phyloP scores from a whole-genome alignment of 352 stramenopile species.

The Hyphochytrium catenoides region DNA sequence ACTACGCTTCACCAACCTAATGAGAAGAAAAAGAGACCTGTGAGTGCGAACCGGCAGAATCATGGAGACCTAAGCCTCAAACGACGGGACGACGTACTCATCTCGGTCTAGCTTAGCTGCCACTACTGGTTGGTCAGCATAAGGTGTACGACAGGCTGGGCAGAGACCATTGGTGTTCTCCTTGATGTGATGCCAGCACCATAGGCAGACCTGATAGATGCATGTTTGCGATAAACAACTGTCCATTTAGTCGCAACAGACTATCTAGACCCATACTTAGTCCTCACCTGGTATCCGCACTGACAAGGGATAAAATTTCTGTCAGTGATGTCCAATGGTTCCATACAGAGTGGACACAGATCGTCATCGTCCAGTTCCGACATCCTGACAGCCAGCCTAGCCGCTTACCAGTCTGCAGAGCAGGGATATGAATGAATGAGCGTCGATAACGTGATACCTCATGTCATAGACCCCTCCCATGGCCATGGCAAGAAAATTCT shows the following conservation, averaged over 20 bases:
- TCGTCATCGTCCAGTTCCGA: slow-evolving; percentile 50
- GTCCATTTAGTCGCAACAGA: neutral
- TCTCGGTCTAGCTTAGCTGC: slow-evolving; percentile 77
- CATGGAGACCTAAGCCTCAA: neutral
- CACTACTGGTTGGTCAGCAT: slow-evolving; percentile 64
- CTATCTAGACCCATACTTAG: slow-evolving; percentile 3
- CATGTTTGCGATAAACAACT: neutral
- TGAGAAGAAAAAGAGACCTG: too few relatives aligned
- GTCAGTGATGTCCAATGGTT: slow-evolving; percentile 94
- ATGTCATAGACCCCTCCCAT: too few relatives aligned
- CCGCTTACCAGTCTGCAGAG: too few relatives aligned
- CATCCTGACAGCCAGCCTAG: too few relatives aligned
- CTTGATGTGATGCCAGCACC: slow-evolving; percentile 98
- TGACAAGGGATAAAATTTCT: slow-evolving; percentile 95
- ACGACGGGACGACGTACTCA: slow-evolving; percentile 25
- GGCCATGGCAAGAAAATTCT: too few relatives aligned
- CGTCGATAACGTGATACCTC: too few relatives aligned
- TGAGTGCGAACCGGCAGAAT: too few relatives aligned
- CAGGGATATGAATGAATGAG: too few relatives aligned
- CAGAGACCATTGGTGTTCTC: slow-evolving; percentile 94
- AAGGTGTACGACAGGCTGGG: slow-evolving; percentile 89
- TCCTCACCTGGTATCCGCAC: slow-evolving; percentile 83
- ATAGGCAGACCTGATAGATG: slow-evolving; percentile 93
- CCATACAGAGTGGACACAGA: slow-evolving; percentile 93
- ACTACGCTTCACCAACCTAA: slow-evolving; percentile 34